Evolutionary conservation across 2,329 filamentous ascomycete genomes (phyloP).

Genomic region (Fusarium kyushuense): DNA sequence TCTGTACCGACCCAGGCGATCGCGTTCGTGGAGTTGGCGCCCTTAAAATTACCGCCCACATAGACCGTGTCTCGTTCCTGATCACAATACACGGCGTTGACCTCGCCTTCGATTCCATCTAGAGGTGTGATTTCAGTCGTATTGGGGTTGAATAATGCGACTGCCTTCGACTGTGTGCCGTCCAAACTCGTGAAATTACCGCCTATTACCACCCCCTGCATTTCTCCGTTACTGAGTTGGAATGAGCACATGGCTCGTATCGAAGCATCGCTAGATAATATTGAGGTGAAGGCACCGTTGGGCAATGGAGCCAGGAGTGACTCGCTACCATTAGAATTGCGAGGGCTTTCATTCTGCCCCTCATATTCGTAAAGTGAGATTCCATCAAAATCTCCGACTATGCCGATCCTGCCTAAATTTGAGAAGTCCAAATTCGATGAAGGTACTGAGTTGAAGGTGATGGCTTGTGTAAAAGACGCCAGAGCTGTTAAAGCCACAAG

Average conservation of each 20-base stretch:
- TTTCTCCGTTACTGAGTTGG: slow-evolving; percentile 71
- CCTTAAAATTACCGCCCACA: slow-evolving; percentile 87
- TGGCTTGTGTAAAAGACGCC: slow-evolving; percentile 60
- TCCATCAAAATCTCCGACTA: slow-evolving; percentile 90
- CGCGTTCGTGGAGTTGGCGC: slow-evolving; percentile 87
- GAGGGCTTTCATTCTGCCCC: slow-evolving; percentile 78
- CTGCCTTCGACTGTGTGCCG: slow-evolving; percentile 78
- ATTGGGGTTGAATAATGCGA: slow-evolving; percentile 84
- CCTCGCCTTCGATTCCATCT: slow-evolving; percentile 83
- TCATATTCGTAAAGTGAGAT: slow-evolving; percentile 90
- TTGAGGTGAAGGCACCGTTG: slow-evolving; percentile 82
- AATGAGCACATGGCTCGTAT: slow-evolving; percentile 92
- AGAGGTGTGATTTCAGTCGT: slow-evolving; percentile 78
- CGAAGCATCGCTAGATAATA: slow-evolving; percentile 82
- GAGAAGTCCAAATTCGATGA: slow-evolving; percentile 81
- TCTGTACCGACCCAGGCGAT: slow-evolving; percentile 79
- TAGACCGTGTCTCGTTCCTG: slow-evolving; percentile 82
- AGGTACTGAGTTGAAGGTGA: slow-evolving; percentile 72
- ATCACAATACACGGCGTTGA: slow-evolving; percentile 87
- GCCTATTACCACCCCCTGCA: slow-evolving; percentile 83
- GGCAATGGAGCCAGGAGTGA: slow-evolving; percentile 85
- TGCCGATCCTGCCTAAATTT: slow-evolving; percentile 82
- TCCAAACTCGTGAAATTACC: slow-evolving; percentile 96
- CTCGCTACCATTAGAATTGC: slow-evolving; percentile 81
- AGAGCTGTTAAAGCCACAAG: slow-evolving; percentile 58